Evolutionary conservation across 495 filamentous ascomycete genomes (phyloP).

Genomic region (Talaromyces proteolyticus): DNA sequence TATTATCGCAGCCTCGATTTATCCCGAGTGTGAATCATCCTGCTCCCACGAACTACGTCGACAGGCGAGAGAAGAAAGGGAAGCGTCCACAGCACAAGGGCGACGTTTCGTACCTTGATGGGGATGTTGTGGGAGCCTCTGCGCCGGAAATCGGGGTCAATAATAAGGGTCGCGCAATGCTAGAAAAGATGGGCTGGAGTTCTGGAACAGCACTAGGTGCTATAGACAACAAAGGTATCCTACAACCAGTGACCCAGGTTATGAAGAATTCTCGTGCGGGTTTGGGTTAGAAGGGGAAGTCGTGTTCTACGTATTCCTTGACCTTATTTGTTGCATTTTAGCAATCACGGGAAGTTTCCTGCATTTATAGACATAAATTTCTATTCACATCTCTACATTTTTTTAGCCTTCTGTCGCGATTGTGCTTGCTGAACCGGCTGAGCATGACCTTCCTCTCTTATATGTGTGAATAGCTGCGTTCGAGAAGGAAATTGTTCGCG

Average conservation of each 20-base stretch:
- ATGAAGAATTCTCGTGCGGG: constrained; percentile 83
- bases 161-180: constrained; percentile 80
- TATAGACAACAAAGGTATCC: constrained; percentile 77
- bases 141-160: constrained; percentile 79
- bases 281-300: constrained; percentile 72
- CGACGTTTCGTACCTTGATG: constrained; percentile 64
- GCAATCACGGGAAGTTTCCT: no score
- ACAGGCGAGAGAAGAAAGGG: constrained; percentile 9
- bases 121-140: constrained; percentile 80
- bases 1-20: constrained; percentile 19
- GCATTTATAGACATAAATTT: constrained; percentile 3
- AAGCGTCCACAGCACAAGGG: constrained; percentile 33
- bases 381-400: constrained; percentile 23
- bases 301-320: no score
- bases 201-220: constrained; percentile 83
- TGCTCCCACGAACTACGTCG: background rate
- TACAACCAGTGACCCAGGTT: constrained; percentile 80
- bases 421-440: constrained; percentile 29
- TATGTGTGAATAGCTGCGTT: constrained; percentile 67
- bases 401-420: constrained; percentile 22
- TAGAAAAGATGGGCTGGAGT: constrained; percentile 98
- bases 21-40: background rate
- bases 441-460: constrained; percentile 59
- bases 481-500: constrained; percentile 56
- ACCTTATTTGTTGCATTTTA: no score